Evolutionary conservation across 2,329 filamentous ascomycete genomes (phyloP), one percentile per base, ranked within the genome.

Genomic region (Colletotrichum agaves): DNA sequence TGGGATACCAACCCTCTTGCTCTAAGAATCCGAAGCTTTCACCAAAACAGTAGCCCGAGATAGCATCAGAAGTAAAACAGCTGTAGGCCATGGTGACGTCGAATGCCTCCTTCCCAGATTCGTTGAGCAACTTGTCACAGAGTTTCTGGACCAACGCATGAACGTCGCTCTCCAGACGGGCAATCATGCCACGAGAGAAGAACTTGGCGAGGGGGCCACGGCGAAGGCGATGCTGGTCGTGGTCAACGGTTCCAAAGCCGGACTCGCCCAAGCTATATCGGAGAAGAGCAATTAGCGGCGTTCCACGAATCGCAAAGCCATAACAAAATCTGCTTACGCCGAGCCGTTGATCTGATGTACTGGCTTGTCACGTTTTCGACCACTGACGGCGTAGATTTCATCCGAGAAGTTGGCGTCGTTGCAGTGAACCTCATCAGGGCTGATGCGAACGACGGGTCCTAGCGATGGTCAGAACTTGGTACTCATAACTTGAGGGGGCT

Each of bases 361-460:
- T 3, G 67, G 63, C 58, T 71, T 70, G 41, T 71, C 67, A 13
- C 67, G 63, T 46, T 68, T 68, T 46, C 64, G 63, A 5, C 67
- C 69, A 33, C 63, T 71, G 0, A 72, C 73, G n/a, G 77, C 72
- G 56, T 79, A 81, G 27, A 81, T 77, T 50, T 80, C 78, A n/a
- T 81, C 78, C 17, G 73, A 70, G 50, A 81, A 81, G 61, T 71
- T 61, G 0, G 74, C 73, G 55, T 80, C 77, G 8, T 71, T 73
- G 71, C 79, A 80, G 65, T 81, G 79, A 2, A 80, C 74, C 63
- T 81, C 79, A n/a, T 78, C 69, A 0, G 79, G 79, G 46, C 73
- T 81, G 44, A 81, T 81, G 6, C 79, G 73, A 6, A 81, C 75
- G 35, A 81, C 77, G 2, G 79, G 79, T 0, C 77, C 77, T 78